Conservation (phyloP, 768 basidiomycete genomes). For the Hericium rajendrae region DNA sequence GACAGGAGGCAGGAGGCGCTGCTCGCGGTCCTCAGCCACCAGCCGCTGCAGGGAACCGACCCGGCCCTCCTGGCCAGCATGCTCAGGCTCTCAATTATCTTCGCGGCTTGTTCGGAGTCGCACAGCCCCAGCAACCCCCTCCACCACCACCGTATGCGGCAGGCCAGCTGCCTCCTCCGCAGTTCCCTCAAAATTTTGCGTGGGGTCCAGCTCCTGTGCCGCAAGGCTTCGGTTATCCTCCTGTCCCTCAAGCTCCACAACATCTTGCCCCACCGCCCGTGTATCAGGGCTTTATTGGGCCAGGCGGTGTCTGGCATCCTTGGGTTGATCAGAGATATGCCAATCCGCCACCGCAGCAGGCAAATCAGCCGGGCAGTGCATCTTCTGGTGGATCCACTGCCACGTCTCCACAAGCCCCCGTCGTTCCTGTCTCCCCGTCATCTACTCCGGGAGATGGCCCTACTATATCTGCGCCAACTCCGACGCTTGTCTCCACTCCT, state of each 20-base stretch:
- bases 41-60: slow-evolving; percentile 21
- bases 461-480: slow-evolving; percentile 8
- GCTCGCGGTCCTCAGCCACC: slow-evolving; percentile 16
- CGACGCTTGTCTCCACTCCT: slow-evolving; percentile 20
- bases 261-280: slow-evolving; percentile 12
- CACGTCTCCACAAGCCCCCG: background rate
- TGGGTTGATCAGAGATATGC: slow-evolving; percentile 7
- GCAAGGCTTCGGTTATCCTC: slow-evolving; percentile 39
- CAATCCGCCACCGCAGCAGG: slow-evolving; percentile 6
- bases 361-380: background rate
- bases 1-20: slow-evolving; percentile 8
- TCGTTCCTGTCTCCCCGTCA: background rate
- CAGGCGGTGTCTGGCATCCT: slow-evolving; percentile 9
- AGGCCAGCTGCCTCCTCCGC: slow-evolving; percentile 18
- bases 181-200: slow-evolving; percentile 42
- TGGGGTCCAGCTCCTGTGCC: slow-evolving; percentile 54
- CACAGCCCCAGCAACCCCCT: slow-evolving; percentile 12
- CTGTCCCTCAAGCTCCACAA: slow-evolving; percentile 13
- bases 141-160: slow-evolving; percentile 12
- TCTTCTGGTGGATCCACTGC: background rate
- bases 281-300: slow-evolving; percentile 12
- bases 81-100: slow-evolving; percentile 22
- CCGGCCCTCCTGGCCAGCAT: slow-evolving; percentile 26
- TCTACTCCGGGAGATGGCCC: background rate
- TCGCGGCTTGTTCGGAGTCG: slow-evolving; percentile 8